Evolutionary conservation across 352 stramenopile genomes (phyloP).

Genomic region (Pythium phragmiticola): DNA sequence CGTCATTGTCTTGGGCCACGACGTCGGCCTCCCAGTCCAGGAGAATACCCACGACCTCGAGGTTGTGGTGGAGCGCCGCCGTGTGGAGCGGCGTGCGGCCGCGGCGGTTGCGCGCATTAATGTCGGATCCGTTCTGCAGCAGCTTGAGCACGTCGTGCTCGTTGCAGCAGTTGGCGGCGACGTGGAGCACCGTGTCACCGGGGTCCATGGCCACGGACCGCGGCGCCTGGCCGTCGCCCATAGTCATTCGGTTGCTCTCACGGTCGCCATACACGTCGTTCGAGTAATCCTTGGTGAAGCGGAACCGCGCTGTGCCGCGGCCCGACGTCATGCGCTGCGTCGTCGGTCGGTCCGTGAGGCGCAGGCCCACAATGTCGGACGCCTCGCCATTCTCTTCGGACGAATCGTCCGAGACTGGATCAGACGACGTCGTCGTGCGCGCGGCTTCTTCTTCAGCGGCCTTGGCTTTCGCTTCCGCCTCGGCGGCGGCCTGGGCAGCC

Average conservation of each 20-base stretch:
- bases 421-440: slow-evolving; percentile 49
- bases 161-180: slow-evolving; percentile 85
- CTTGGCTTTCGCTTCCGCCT: slow-evolving; percentile 24
- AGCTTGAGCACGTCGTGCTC: slow-evolving; percentile 84
- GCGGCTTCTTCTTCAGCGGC: slow-evolving; percentile 47
- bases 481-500: slow-evolving; percentile 11
- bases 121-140: slow-evolving; percentile 84
- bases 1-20: slow-evolving; percentile 73
- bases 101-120: slow-evolving; percentile 79
- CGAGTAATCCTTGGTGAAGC: slow-evolving; percentile 80
- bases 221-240: slow-evolving; percentile 43
- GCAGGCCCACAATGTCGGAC: slow-evolving; percentile 3
- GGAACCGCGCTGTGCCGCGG: slow-evolving; percentile 65
- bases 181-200: slow-evolving; percentile 84
- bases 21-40: slow-evolving; percentile 82
- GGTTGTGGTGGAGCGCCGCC: slow-evolving; percentile 75
- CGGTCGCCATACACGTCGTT: slow-evolving; percentile 30
- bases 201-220: slow-evolving; percentile 83
- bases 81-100: slow-evolving; percentile 82
- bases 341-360: slow-evolving; percentile 21
- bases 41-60: slow-evolving; percentile 80
- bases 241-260: slow-evolving; percentile 30
- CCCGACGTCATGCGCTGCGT: slow-evolving; percentile 22
- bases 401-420: slow-evolving; percentile 71
- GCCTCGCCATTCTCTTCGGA: slow-evolving; percentile 44